A percentile compares a stretch with the other conserved stretches of the same genome.
Evolutionary conservation across 2,329 filamentous ascomycete species (phyloP).

Genomic region (Fonsecaea multimorphosa): DNA sequence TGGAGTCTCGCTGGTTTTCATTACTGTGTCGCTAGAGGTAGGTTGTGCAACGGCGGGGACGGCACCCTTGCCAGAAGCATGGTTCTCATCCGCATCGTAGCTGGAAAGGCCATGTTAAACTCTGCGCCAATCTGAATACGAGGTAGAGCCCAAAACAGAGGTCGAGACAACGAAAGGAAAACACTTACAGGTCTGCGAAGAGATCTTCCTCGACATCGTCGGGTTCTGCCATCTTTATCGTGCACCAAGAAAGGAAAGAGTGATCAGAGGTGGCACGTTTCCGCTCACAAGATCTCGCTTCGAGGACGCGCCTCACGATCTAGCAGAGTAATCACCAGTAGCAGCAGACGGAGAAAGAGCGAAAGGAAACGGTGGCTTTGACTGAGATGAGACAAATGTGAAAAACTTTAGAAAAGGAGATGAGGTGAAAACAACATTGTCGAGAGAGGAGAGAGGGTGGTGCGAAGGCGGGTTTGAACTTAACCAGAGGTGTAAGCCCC

Average conservation of each 20-base stretch:
- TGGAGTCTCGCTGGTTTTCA: conserved; percentile 41
- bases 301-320: neutral
- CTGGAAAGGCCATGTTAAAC: conserved; percentile 47
- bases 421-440: neutral
- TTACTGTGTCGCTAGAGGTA: conserved; percentile 44
- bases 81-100: conserved; percentile 70
- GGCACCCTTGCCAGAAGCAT: conserved; percentile 41
- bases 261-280: neutral
- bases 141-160: neutral
- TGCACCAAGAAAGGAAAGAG: conserved; percentile 1
- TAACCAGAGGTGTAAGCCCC: neutral
- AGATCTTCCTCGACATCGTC: conserved; percentile 91
- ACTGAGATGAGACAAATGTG: neutral
- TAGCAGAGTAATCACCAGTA: neutral
- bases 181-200: conserved; percentile 87
- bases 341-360: neutral
- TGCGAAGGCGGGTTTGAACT: neutral
- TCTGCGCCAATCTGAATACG: conserved; percentile 16
- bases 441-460: neutral
- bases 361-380: neutral
- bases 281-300: conserved; percentile 1
- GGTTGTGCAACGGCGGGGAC: conserved; percentile 41
- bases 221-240: conserved; percentile 42
- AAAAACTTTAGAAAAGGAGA: neutral
- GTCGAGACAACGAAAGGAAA: conserved; percentile 18